Base-by-base conservation (phyloP, 2,329 filamentous ascomycete genomes). In the Aspergillus neotritici region DNA sequence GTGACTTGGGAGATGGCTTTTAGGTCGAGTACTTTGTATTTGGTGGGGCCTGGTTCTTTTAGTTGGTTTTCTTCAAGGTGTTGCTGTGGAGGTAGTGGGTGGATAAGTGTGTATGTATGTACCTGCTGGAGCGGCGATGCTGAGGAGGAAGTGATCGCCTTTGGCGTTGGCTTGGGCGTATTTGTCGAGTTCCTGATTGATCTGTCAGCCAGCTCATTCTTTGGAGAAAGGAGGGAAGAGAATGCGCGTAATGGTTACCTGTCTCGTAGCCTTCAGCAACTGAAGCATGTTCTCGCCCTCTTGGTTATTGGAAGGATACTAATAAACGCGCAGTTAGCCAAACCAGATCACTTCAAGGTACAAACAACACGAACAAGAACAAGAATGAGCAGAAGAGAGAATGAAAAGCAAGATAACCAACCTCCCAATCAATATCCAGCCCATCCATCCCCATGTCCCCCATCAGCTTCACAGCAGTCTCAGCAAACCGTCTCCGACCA, bases 371-470 rank as follows among this genome's bases (percentile, higher is more conserved):
- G 13, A n/a, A 6, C 13, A 14, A 29, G 2, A 16, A 3, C 30
- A 7, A 11, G 25, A 14, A 38, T 1, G 7, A 33, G 11, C 5
- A 6, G 5, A 21, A 17, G 17, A 3, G 5, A 21, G 5, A 25
- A 9, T 6, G 21, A 34, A 40, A 31, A 10, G 7, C 15, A 12
- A 11, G 4, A n/a, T 11, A 30, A 13, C 31, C 9, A 8, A 54
- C 51, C 58, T 71, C 68, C 63, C 67, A 71, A 47, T 71, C 68
- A 51, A 71, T 58, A 52, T 71, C 68, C 37, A 67, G 13, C 3
- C 67, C 68, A 52, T 71, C 68, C 51, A 95, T 84, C 4, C 90
- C 90, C 13, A 87, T 71, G 54, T 90, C 79, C 61, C 84, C 84
- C 60, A 96, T 71, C 21, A 95, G 70, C 15, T 81, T 74, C 2